Conservation (phyloP, 1,284 basidiomycete species). For the Ceratobasidium sp. region DNA sequence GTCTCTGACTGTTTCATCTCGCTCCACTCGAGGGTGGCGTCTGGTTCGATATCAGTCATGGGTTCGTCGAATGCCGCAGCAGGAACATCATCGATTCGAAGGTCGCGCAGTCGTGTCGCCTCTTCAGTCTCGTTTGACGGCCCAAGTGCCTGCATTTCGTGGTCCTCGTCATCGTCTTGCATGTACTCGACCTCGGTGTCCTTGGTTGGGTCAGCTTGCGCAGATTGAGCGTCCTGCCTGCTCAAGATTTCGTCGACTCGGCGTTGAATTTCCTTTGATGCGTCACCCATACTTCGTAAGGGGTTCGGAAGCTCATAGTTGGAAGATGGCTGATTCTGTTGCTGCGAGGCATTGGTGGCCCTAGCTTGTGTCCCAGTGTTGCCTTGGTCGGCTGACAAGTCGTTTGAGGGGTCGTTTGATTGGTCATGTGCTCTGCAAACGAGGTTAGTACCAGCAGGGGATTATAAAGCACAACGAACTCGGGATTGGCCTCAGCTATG, state of each 20-base stretch:
- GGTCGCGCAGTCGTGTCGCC: conserved; percentile 79
- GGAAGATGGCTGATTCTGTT: conserved; percentile 9
- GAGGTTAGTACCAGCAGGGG: not conserved
- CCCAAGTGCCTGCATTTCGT: conserved; percentile 89
- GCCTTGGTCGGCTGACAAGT: conserved; percentile 19
- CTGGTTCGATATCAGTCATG: conserved; percentile 42
- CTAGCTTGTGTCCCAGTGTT: not conserved
- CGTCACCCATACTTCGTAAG: conserved; percentile 84
- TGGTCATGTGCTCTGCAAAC: no score
- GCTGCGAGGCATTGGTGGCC: conserved; percentile 6
- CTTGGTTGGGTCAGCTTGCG: conserved; percentile 43
- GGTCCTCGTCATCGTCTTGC: conserved; percentile 71
- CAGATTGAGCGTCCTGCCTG: conserved; percentile 51
- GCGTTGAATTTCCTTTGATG: conserved; percentile 82
- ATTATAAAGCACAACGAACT: not conserved
- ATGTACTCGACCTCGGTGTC: conserved; percentile 80
- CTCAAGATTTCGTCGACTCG: conserved; percentile 86
- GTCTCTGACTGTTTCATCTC: conserved; percentile 41
- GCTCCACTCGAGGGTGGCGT: conserved; percentile 42
- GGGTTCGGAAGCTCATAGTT: conserved; percentile 58
- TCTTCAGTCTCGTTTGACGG: conserved; percentile 79
- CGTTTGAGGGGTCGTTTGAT: conserved; percentile 13
- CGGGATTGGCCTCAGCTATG: not conserved
- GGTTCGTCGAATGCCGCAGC: conserved; percentile 46
- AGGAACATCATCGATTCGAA: conserved; percentile 66